Evolutionary conservation across 345 rosid species (phyloP), one percentile per base, ranked within the genome.

Genomic region (Combretum micranthum): DNA sequence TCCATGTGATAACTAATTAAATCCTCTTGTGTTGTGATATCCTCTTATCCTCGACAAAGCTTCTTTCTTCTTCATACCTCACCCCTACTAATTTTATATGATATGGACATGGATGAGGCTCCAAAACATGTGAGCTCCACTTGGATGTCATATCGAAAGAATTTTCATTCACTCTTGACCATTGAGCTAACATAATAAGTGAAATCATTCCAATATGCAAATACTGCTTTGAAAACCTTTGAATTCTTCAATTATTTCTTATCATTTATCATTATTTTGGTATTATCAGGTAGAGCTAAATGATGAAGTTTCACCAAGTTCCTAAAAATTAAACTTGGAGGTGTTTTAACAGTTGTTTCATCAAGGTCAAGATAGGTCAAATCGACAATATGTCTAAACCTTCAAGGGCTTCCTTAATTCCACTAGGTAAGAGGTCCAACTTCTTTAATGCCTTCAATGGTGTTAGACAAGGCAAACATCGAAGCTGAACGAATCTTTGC

Each of bases 331-430:
- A 50, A 54, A 1, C n/a, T 13, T 1, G 59, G 60, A 4, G 53
- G 3, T 37, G 44, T 59, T 37, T n/a, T 15, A 14, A 25, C 5
- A 4, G 0, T 19, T 1, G 2, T 0, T 3, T 25, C 12, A 12
- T 2, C 10, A 1, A 72, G 57, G 43, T 67, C 46, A 22, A 46
- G 69, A 48, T 72, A 63, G 37, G 10, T 51, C 15, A 72, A 62
- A 42, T 26, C 47, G 3, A 20, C 48, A 59, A 18, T 42, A 42
- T 48, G 26, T 57, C 69, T 1, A 72, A 0, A 13, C 72, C 76
- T 8, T 42, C n/a, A 12, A 72, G 76, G 6, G 67, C 56, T 20
- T 37, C 57, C 19, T 44, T 7, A 20, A 62, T 20, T 20, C 3
- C 0, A 1, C 59, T 20, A 21, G 0, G 1, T 1, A 22, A 3